Conservation (phyloP, 441 rosid genomes). For the Populus hybrid region DNA sequence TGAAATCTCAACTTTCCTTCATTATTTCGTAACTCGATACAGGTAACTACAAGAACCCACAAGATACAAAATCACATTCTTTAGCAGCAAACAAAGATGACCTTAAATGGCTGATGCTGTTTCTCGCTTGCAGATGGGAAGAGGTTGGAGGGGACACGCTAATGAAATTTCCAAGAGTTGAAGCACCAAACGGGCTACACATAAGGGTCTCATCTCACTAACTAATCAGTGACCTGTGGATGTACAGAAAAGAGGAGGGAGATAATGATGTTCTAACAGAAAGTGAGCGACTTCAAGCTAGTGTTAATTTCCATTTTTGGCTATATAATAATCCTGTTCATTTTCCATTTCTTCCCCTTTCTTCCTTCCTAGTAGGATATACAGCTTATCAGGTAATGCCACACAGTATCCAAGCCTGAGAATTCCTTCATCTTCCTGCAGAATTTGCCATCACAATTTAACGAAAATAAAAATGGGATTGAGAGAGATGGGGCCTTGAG, state of each 20-base stretch:
- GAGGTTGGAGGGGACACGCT: conserved; percentile 78
- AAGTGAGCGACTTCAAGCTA: conserved; percentile 21
- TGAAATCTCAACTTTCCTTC: conserved; percentile 80
- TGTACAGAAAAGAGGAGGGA: conserved; percentile 21
- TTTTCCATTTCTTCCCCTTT: neutral
- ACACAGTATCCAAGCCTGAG: neutral
- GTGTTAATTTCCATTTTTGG: conserved; percentile 17
- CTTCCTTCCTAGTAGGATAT: neutral
- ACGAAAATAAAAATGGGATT: too few relatives aligned
- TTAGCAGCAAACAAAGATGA: neutral
- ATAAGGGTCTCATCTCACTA: conserved; percentile 55
- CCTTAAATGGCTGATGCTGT: neutral
- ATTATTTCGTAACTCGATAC: conserved; percentile 72
- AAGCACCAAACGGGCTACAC: conserved; percentile 84
- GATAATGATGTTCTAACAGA: conserved; percentile 29
- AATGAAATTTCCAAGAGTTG: conserved; percentile 84
- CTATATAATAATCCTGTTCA: neutral
- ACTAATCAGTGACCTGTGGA: conserved; percentile 8
- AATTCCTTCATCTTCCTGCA: neutral
- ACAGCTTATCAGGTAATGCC: neutral
- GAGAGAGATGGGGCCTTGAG: too few relatives aligned
- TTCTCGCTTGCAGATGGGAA: conserved; percentile 66
- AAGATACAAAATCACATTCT: neutral
- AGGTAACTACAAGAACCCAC: conserved; percentile 31
- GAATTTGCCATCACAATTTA: too few relatives aligned